Evolutionary conservation across 1,284 basidiomycete genomes (phyloP), one percentile per base, ranked within the genome.

Genomic region (Ganoderma sinense): DNA sequence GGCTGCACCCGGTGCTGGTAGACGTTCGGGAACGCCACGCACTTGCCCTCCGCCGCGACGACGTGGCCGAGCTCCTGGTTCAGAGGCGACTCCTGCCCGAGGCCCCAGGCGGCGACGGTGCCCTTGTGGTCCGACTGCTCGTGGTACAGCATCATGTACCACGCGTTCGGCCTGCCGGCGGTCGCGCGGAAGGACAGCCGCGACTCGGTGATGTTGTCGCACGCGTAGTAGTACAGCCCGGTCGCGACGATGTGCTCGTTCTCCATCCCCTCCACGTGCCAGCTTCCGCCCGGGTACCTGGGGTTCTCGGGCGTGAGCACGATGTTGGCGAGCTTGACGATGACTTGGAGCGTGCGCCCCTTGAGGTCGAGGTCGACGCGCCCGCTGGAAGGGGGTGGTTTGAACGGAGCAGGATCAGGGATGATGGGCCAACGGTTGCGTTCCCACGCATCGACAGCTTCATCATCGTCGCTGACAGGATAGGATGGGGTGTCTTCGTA

Each of bases 181-280:
- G 26, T 31, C 1, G 43, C 41, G 33, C 70, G 72, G 67, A 71
- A 75, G 66, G 63, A 43, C 23, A 75, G 64, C n/a, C 60, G 68
- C 36, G 70, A 71, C 68, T 75, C 70, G 20, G 72, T 69, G 66
- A 73, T 67, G 64, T 75, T 75, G 40, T 68, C 62, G n/a, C 48
- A 51, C 13, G 48, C 23, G 23, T 51, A 51, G 13, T 51, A 51
- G 23, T 51, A 51, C 23, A 51, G 45, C 66, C 20, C 63, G n/a
- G 59, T 71, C 23, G 84, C 83, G 45, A 82, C 82, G 59, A 88
- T 88, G 66, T 81, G 78, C 73, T 86, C 86, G 71, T 87, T 89
- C 78, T 69, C 64, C 80, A 80, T 81, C 18, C 75, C 81, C 68
- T 51, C 48, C 48, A 51, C 23, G 53, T 82, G 80, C 82, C 82